These are phyloP conservation scores for Lodderomyces theae DNA, from an alignment of 1,139 yeast genomes.

Conservation along the genomic window DNA sequence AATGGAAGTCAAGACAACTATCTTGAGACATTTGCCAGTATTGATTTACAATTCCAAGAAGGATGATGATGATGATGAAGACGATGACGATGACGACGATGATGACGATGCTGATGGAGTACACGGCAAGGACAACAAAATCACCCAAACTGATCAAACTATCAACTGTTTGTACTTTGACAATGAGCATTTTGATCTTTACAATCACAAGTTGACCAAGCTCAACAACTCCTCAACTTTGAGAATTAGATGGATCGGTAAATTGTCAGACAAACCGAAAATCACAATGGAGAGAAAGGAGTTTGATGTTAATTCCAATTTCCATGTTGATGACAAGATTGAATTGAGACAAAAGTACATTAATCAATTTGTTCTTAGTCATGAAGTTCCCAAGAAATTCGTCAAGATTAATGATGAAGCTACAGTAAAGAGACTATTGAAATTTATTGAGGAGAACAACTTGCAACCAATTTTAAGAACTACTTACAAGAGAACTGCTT, in stretches of 20 bases:
- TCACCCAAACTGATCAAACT: conserved; percentile 56
- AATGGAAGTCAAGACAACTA: conserved; percentile 94
- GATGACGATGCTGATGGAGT: conserved; percentile 29
- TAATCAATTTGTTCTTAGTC: conserved; percentile 36
- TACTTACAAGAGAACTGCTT: conserved; percentile 87
- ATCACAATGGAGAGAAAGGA: conserved; percentile 79
- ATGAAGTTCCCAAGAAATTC: conserved; percentile 25
- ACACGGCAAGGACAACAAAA: conserved; percentile 19
- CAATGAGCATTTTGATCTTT: conserved; percentile 75
- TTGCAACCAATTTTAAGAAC: conserved; percentile 87
- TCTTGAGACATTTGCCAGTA: conserved; percentile 89
- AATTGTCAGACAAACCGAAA: conserved; percentile 70
- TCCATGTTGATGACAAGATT: conserved; percentile 57
- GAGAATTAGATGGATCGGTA: conserved; percentile 90
- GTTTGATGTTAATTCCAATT: conserved; percentile 53
- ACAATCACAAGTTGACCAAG: conserved; percentile 77
- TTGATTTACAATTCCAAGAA: conserved; percentile 62
- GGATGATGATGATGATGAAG: conserved; percentile 37
- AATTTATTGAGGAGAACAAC: conserved; percentile 60
- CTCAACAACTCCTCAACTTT: conserved; percentile 70
- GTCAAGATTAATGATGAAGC: conserved; percentile 23
- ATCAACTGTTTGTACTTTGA: conserved; percentile 89
- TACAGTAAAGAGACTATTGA: conserved; percentile 47
- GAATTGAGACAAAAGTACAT: conserved; percentile 67
- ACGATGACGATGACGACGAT: conserved; percentile 37